phyloP scores from a whole-genome alignment of 768 basidiomycete species.

The Leccinum broughii region DNA sequence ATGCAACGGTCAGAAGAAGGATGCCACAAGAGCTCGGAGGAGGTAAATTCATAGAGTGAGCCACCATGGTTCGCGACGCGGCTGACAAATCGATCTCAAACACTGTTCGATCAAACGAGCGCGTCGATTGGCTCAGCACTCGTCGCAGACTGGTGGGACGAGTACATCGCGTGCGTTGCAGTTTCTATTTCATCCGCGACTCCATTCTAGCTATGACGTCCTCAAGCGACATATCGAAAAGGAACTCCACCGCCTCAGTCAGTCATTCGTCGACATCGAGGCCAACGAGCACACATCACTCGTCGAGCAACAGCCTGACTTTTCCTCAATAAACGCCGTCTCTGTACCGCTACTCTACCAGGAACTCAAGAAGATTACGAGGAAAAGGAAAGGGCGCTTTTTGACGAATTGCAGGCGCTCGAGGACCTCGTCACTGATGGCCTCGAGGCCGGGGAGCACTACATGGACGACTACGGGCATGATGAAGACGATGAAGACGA shows the following conservation, averaged over 20 bases:
- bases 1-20: constrained; percentile 19
- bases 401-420: too few relatives aligned
- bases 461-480: constrained; percentile 40
- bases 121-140: too few relatives aligned
- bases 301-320: too few relatives aligned
- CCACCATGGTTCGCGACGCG: not conserved
- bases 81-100: constrained; percentile 34
- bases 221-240: constrained; percentile 87
- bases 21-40: constrained; percentile 18
- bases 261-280: too few relatives aligned
- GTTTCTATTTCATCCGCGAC: not conserved
- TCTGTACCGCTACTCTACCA: too few relatives aligned
- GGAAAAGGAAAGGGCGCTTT: too few relatives aligned
- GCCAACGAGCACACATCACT: too few relatives aligned
- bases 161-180: constrained; percentile 17
- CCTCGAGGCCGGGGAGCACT: too few relatives aligned
- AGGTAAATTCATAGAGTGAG: constrained; percentile 12
- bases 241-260: constrained; percentile 43
- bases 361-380: too few relatives aligned
- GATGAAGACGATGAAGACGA: constrained; percentile 49
- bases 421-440: too few relatives aligned
- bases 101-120: constrained; percentile 33
- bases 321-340: too few relatives aligned
- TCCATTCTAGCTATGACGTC: constrained; percentile 65
- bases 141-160: too few relatives aligned